These are phyloP conservation scores for Macrolepiota fuliginosa DNA, from an alignment of 768 basidiomycete genomes.

Conservation along the genomic window DNA sequence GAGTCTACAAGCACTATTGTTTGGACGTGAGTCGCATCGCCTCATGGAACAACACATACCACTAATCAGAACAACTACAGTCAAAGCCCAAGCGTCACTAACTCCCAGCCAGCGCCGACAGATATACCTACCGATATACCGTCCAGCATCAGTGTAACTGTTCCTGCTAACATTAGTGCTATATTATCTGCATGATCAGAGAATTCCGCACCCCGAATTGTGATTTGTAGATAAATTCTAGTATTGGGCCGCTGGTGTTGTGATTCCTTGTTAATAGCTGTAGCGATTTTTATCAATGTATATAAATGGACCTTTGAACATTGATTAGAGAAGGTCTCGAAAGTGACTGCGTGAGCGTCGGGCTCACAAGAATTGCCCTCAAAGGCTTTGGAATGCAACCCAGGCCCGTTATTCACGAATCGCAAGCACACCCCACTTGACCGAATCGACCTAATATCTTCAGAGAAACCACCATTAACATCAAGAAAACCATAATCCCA, in stretches of 20 bases:
- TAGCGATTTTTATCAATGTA: not conserved
- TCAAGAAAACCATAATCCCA: not conserved
- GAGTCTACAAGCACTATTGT: slow-evolving; percentile 20
- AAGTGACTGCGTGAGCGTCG: not conserved
- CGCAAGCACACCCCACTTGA: not conserved
- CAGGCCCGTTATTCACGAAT: not conserved
- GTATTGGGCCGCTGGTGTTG: not conserved
- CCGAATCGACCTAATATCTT: not conserved
- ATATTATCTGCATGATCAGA: not conserved
- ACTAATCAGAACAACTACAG: slow-evolving; percentile 8
- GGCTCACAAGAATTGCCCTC: not conserved
- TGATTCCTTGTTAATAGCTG: not conserved
- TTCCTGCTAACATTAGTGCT: not conserved
- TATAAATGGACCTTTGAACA: not conserved
- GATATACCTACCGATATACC: slow-evolving; percentile 5
- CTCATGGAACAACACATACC: not conserved
- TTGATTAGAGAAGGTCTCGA: not conserved
- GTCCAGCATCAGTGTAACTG: not conserved
- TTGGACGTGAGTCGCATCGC: slow-evolving; percentile 22
- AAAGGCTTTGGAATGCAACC: not conserved
- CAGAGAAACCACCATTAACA: not conserved
- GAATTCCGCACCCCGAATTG: not conserved
- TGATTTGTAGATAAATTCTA: not conserved
- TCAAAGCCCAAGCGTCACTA: slow-evolving; percentile 19
- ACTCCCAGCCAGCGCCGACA: slow-evolving; percentile 10